Evolutionary conservation across 2,329 filamentous ascomycete genomes (phyloP), one percentile per base, ranked within the genome.

Genomic region (Leptographium lundbergii): DNA sequence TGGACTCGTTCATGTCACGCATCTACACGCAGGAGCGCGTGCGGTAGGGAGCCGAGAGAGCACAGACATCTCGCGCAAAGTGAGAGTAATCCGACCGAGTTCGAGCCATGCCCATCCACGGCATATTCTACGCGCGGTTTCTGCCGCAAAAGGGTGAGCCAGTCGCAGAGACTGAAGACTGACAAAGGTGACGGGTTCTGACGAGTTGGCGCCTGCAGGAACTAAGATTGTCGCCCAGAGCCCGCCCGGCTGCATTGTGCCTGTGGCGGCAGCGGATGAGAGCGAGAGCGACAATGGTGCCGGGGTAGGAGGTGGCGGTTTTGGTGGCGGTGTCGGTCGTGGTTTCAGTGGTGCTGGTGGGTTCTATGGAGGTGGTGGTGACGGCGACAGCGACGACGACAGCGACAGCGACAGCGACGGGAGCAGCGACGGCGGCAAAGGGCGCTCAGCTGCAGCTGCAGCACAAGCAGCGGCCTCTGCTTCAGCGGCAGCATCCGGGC

Each of bases 41-140:
- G 48, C 25, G 25, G 48, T 25, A 51, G 17, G 42, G 19, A 45
- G 42, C 42, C 3, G 42, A 19, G 42, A 19, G 4, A 22, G 19
- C 42, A 19, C 19, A 22, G 17, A 5, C 2, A 42, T 42, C 17
- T 42, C 39, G 4, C 13, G 34, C 9, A 9, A 36, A 42, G 3
- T 19, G 17, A 39, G 11, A 39, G 36, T 3, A 9, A 9, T 51
- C 25, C 6, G 13, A 29, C 48, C 27, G 48, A 19, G 48, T 13
- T 29, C 17, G 17, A 27, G 47, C 29, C 11, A 57, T 66, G 66
- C 85, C 86, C 81, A 87, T 88, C 58, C 81, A 85, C 68, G 84
- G 81, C 65, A 87, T 88, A 60, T 87, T 87, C 66, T 87, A 86
- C 69, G 84, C 85, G 55, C 77, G 84, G 54, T 88, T 88, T 71